Percentiles rank a stretch among this genome's conserved stretches.
Evolutionary conservation across 805 yeast species (phyloP).

Genomic region (Wickerhamiella parazyma): DNA sequence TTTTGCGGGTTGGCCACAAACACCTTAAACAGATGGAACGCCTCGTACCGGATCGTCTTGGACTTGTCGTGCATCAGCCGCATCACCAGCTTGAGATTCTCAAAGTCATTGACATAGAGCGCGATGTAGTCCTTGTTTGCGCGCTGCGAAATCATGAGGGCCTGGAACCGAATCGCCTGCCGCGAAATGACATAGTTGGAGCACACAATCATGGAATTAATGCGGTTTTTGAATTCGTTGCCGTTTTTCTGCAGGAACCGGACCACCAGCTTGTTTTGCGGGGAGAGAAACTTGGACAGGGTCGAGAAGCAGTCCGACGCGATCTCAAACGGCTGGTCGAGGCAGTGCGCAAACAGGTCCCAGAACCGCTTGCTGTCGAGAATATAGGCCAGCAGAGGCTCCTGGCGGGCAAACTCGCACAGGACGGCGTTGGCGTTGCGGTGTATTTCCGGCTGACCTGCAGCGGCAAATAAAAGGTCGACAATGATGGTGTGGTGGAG

Average conservation of each 20-base stretch:
- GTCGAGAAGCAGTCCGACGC: constrained; percentile 85
- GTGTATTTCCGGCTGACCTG: constrained; percentile 61
- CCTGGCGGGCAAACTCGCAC: constrained; percentile 74
- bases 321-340: constrained; percentile 66
- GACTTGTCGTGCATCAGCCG: constrained; percentile 74
- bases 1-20: constrained; percentile 95
- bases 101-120: constrained; percentile 64
- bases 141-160: constrained; percentile 56
- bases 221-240: constrained; percentile 42
- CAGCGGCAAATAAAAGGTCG: constrained; percentile 48
- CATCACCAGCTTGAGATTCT: constrained; percentile 78
- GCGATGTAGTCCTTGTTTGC: constrained; percentile 62
- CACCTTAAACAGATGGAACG: constrained; percentile 85
- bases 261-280: constrained; percentile 53
- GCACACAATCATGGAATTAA: constrained; percentile 59
- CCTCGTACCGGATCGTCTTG: constrained; percentile 76
- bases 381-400: constrained; percentile 47
- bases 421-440: constrained; percentile 64
- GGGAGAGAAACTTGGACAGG: constrained; percentile 50
- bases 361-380: constrained; percentile 54
- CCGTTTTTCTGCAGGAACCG: constrained; percentile 53
- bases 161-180: constrained; percentile 64
- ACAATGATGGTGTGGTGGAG: constrained; percentile 53
- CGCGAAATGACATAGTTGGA: constrained; percentile 85
- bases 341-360: constrained; percentile 71